Base-by-base conservation (phyloP, 257 asterid genomes). In the Scutellaria galericulata region DNA sequence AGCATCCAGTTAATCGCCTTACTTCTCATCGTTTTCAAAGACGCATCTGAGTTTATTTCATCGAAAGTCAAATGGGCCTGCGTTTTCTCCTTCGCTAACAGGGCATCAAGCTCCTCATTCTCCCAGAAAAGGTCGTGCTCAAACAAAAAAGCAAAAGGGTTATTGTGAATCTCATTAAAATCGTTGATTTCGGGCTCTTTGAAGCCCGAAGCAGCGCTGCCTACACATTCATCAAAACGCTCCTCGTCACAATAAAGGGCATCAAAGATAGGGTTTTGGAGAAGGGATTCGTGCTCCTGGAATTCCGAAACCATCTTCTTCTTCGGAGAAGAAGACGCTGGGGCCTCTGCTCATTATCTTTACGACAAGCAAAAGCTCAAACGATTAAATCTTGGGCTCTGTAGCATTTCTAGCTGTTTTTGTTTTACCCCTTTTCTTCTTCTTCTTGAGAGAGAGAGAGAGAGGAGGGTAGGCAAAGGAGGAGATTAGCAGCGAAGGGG, bases 71-170 rank as follows among this genome's bases (percentile, higher is more conserved):
- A 82, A 75, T 8, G 63, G 47, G 79, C 14, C 57, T 81, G 79
- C 8, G 72, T 81, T 70, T 85, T 86, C 78, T 94, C 96, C 71
- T 88, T 88, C 5, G 78, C 70, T 68, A 94, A 74, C 9, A 94
- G 89, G 54, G 61, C 31, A 39, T 54, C 67, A 63, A 94, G 84
- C 89, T 94, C 97, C 1, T 84, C 92, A 13, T 88, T 89, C 60
- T 91, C 98, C 98, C 97, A 94, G 63, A 85, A 83, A 63, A 87
- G 71, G 83, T 94, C 97, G 69, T 83, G 87, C 75, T 84, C 91
- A 31, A 70, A 71, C 48, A 76, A 67, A 71, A 87, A 80, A 82
- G 78, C 40, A 60, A 77, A 74, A 47, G 81, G 78, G 57, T 71
- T 82, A 75, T 79, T 62, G 1, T 71, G 55, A 82, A 78, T 77